phyloP scores from a whole-genome alignment of 2,329 filamentous ascomycete genomes.

The Dactylellina leptospora region DNA sequence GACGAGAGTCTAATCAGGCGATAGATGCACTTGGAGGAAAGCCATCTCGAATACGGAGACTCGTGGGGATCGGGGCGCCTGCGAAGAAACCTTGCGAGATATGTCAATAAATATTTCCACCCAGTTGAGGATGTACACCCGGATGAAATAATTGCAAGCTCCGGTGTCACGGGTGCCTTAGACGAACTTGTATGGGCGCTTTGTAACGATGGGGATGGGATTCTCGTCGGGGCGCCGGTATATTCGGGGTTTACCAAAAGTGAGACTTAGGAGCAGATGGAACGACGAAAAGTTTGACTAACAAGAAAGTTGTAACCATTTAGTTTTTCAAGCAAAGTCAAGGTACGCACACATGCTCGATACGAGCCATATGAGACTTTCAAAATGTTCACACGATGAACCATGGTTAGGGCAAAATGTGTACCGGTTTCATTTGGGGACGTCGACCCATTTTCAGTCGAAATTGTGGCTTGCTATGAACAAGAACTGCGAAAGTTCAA shows the following conservation, averaged over 20 bases:
- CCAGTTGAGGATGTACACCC: conserved; percentile 13
- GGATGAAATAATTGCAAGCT: conserved; percentile 41
- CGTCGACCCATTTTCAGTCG: conserved; percentile 30
- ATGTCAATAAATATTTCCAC: conserved; percentile 45
- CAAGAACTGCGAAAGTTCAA: conserved; percentile 10
- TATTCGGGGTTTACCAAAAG: conserved; percentile 49
- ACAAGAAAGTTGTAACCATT: neutral
- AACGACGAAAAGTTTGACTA: neutral
- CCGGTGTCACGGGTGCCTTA: conserved; percentile 29
- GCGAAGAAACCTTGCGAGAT: conserved; percentile 35
- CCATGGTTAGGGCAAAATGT: neutral
- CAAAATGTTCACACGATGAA: neutral
- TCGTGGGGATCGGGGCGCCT: conserved; percentile 33
- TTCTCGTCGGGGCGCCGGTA: conserved; percentile 51
- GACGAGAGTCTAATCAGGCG: neutral
- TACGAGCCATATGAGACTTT: neutral
- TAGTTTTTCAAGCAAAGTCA: conserved; percentile 22
- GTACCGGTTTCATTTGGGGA: conserved; percentile 40
- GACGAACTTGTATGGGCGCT: conserved; percentile 50
- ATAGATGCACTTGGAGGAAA: conserved; percentile 27
- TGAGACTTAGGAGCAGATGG: neutral
- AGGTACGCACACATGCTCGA: conserved; percentile 1
- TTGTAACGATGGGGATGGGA: conserved; percentile 51
- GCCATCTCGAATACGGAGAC: conserved; percentile 49
- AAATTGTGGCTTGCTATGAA: conserved; percentile 30